Evolutionary conservation across 2,329 filamentous ascomycete genomes (phyloP), one percentile per base, ranked within the genome.

Genomic region (Penicillium sp.): DNA sequence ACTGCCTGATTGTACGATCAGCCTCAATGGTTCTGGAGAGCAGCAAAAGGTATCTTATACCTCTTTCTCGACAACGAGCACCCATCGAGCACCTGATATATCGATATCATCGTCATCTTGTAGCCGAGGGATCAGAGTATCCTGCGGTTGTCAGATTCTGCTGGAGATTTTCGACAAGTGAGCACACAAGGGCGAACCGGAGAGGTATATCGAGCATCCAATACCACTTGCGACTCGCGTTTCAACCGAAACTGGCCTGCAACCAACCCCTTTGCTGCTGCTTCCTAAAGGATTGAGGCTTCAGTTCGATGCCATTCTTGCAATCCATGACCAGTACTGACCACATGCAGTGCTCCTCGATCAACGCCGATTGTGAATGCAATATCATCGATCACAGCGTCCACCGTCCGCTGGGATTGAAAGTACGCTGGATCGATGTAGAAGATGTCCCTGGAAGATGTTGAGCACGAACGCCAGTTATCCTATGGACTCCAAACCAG

Each of bases 61-160:
- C 68, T 84, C 80, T 64, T 84, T 84, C 55, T 84, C 80, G 16
- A 84, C 65, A 3, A 83, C 69, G 1, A 83, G 62, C 17, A 84
- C 68, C 78, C 78, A 82, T n/a, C 65, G 60, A 10, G 75, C 58
- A n/a, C 57, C 53, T 3, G 60, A 58, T 17, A 78, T 57, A 36
- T 75, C 63, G 5, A 79, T 49, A 1, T 53, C 57, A 4, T 75
- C 65, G n/a, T 68, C 58, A 4, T 73, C 67, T 31, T 68, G 62
- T 7, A 74, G 45, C 15, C 62, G 68, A 4, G 77, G 75, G n/a
- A 82, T 64, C 2, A 81, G 64, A 3, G 70, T 60, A n/a, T 77
- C 77, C 69, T 78, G 29, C 1, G 6, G 16, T n/a, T n/a, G 16
- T 44, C 9, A 43, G 28, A 17, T 43, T n/a, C 13, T 18, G 7